A percentile compares a stretch with the other conserved stretches of the same genome.
These are phyloP conservation scores for Picea glauca DNA, from an alignment of 75 land plant genomes.

Conservation along the genomic window DNA sequence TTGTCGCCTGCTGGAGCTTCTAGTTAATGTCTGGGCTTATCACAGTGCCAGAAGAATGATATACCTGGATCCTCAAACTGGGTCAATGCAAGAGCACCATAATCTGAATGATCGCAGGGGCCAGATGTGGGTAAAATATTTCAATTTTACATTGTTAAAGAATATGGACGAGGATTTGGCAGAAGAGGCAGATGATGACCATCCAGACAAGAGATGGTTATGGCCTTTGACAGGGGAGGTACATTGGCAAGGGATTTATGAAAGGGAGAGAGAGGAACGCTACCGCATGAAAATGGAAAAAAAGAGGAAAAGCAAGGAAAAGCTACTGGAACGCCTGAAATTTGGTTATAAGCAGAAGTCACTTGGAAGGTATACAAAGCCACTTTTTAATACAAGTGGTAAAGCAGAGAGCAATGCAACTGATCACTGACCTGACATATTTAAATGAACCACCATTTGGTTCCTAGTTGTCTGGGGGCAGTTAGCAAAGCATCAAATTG, in stretches of 20 bases:
- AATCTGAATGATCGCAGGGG: conserved; percentile 57
- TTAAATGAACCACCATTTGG: background rate
- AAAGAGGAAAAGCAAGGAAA: conserved; percentile 73
- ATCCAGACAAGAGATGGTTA: conserved; percentile 55
- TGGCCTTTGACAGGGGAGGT: conserved; percentile 99
- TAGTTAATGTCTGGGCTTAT: conserved; percentile 97
- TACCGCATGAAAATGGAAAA: conserved; percentile 81
- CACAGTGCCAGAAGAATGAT: conserved; percentile 88
- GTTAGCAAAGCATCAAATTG: background rate
- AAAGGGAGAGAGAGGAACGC: conserved; percentile 82
- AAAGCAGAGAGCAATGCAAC: background rate
- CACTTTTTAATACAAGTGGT: background rate
- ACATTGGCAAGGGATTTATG: conserved; percentile 86
- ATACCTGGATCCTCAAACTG: conserved; percentile 75
- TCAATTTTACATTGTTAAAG: conserved; percentile 65
- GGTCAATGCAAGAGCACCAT: conserved; percentile 78
- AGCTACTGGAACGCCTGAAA: conserved; percentile 58
- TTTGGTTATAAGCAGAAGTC: conserved; percentile 69
- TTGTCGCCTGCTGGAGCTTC: conserved; percentile 77
- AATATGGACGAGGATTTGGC: conserved; percentile 98
- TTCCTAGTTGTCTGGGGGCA: background rate
- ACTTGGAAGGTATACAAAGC: conserved; percentile 29
- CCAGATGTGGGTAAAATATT: conserved; percentile 80
- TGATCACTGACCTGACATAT: conserved; percentile 7
- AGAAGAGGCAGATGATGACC: conserved; percentile 75